Conservation (phyloP, 768 basidiomycete species). For the Clathrus columnatus region DNA sequence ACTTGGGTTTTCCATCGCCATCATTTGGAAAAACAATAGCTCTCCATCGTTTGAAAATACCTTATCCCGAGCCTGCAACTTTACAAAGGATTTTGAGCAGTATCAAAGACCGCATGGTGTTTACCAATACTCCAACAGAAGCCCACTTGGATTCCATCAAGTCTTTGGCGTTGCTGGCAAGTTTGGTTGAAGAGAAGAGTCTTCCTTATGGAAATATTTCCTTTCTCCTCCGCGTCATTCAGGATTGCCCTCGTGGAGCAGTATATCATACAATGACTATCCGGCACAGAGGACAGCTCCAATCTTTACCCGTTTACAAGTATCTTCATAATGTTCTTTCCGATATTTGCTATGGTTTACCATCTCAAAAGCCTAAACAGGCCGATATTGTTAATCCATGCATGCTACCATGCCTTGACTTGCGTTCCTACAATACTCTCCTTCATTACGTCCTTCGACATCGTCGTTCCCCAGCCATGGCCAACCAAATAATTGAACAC, state of each 20-base stretch:
- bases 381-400: conserved; percentile 3
- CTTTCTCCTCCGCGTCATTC: background rate
- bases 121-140: background rate
- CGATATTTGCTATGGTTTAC: conserved; percentile 14
- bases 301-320: conserved; percentile 18
- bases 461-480: conserved; percentile 41
- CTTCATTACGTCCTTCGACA: conserved; percentile 59
- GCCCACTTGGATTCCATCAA: background rate
- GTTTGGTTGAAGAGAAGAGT: background rate
- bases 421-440: conserved; percentile 49
- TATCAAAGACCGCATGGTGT: background rate
- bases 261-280: conserved; percentile 5
- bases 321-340: conserved; percentile 26
- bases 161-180: conserved; percentile 5
- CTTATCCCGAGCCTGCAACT: conserved; percentile 3
- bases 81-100: conserved; percentile 4
- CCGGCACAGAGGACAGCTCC: conserved; percentile 10
- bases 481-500: conserved; percentile 41
- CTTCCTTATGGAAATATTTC: conserved; percentile 5
- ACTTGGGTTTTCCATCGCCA: background rate
- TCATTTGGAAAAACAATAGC: background rate
- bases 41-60: background rate
- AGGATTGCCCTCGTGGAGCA: conserved; percentile 1
- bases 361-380: conserved; percentile 8
- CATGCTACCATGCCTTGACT: conserved; percentile 27